Conservation (phyloP, 768 basidiomycete genomes). For the Leccinum subgranulosum region DNA sequence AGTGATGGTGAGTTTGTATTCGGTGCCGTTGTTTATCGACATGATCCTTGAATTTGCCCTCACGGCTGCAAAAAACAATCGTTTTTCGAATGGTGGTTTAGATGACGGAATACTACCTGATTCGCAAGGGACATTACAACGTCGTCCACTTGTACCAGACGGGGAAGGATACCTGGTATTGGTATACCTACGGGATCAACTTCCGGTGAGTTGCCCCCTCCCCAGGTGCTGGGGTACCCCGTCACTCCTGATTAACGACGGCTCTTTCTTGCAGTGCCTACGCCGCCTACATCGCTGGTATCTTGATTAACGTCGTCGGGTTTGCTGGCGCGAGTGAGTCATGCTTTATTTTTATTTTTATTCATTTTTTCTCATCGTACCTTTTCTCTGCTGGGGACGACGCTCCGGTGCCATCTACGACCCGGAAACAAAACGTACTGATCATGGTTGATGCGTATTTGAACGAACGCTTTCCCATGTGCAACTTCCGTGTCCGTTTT, state of each 20-base stretch:
- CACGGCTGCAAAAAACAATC: not conserved
- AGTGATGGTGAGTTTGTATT: conserved; percentile 54
- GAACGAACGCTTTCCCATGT: not conserved
- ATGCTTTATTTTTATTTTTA: not conserved
- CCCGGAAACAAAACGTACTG: not conserved
- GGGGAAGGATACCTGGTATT: conserved; percentile 63
- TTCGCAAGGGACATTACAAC: conserved; percentile 68
- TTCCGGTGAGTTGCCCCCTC: conserved; percentile 42
- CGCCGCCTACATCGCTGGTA: conserved; percentile 65
- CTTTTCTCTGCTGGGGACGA: not conserved
- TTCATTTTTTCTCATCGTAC: not conserved
- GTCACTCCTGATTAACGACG: conserved; percentile 3
- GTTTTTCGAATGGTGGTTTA: conserved; percentile 20
- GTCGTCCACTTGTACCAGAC: conserved; percentile 67
- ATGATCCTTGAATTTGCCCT: not conserved
- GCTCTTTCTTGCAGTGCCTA: conserved; percentile 46
- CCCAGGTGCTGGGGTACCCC: not conserved
- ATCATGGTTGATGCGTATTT: not conserved
- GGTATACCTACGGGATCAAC: conserved; percentile 72
- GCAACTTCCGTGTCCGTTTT: not conserved
- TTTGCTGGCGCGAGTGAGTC: conserved; percentile 71
- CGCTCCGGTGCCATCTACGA: not conserved
- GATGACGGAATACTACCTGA: conserved; percentile 78
- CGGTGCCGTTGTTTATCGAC: not conserved
- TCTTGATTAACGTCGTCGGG: conserved; percentile 79